phyloP scores from a whole-genome alignment of 2,329 filamentous ascomycete species.

The Didymella arachidicola region DNA sequence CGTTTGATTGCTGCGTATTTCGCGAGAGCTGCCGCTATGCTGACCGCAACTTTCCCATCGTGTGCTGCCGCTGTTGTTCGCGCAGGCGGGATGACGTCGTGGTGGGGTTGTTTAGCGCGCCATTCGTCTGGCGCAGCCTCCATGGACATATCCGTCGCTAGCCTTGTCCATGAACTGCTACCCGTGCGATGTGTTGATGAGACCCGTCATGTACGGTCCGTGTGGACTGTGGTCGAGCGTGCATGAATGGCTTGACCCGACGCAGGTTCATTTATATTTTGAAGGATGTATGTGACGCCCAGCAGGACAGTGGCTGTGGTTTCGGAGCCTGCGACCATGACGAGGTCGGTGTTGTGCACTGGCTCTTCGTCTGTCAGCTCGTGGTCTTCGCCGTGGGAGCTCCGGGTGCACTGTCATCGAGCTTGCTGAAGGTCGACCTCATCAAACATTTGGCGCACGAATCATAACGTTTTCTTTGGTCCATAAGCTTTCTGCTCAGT shows the following conservation, averaged over 20 bases:
- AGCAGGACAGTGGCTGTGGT: slow-evolving; percentile 33
- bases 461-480: background rate
- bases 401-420: too few relatives aligned
- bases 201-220: background rate
- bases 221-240: background rate
- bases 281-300: slow-evolving; percentile 26
- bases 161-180: background rate
- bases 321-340: slow-evolving; percentile 34
- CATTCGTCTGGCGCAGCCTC: slow-evolving; percentile 6
- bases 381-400: slow-evolving; percentile 15
- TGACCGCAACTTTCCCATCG: background rate
- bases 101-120: background rate
- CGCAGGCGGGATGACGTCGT: slow-evolving; percentile 6
- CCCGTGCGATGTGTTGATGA: background rate
- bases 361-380: slow-evolving; percentile 19
- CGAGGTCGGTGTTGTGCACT: slow-evolving; percentile 19
- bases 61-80: background rate
- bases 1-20: slow-evolving; percentile 25
- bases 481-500: background rate
- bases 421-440: too few relatives aligned
- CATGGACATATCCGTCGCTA: background rate
- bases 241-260: background rate
- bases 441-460: too few relatives aligned
- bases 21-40: background rate
- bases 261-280: slow-evolving; percentile 5